These are phyloP conservation scores for Hypsizygus marmoreus DNA, from an alignment of 768 basidiomycete species.

Conservation along the genomic window DNA sequence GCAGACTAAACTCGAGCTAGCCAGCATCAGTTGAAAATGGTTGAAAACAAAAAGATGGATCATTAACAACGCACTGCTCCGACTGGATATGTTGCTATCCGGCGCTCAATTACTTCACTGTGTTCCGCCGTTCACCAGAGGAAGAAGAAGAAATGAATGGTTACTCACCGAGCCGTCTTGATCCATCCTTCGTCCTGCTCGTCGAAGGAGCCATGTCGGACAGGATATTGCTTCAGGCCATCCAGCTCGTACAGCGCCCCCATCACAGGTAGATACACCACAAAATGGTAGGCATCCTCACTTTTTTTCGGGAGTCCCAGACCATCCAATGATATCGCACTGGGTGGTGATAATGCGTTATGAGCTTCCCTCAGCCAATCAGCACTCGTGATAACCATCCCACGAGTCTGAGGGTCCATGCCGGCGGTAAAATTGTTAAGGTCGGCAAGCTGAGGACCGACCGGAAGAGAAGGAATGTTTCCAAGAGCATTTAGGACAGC, in stretches of 20 bases:
- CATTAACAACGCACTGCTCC: constrained; percentile 66
- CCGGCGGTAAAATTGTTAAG: constrained; percentile 76
- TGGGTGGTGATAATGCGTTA: constrained; percentile 91
- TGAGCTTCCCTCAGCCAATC: constrained; percentile 85
- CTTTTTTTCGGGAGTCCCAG: constrained; percentile 65
- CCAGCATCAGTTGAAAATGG: constrained; percentile 7
- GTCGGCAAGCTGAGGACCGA: constrained; percentile 70
- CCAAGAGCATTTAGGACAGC: constrained; percentile 91
- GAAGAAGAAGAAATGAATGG: constrained; percentile 12
- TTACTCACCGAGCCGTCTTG: constrained; percentile 67
- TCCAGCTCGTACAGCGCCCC: constrained; percentile 92
- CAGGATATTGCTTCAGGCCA: constrained; percentile 77
- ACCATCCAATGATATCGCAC: constrained; percentile 84
- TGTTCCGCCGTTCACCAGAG: constrained; percentile 13
- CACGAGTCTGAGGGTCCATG: constrained; percentile 87
- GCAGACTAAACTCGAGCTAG: constrained; percentile 90
- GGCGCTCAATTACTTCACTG: constrained; percentile 81
- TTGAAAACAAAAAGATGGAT: neutral
- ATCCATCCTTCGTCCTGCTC: constrained; percentile 82
- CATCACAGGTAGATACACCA: constrained; percentile 86
- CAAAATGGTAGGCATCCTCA: constrained; percentile 94
- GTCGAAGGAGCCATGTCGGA: constrained; percentile 76
- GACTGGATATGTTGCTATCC: constrained; percentile 88
- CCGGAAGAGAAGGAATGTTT: constrained; percentile 67
- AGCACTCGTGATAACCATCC: constrained; percentile 77